Conservation (phyloP, 73 alveolate species). For the Uronychia setigera region DNA sequence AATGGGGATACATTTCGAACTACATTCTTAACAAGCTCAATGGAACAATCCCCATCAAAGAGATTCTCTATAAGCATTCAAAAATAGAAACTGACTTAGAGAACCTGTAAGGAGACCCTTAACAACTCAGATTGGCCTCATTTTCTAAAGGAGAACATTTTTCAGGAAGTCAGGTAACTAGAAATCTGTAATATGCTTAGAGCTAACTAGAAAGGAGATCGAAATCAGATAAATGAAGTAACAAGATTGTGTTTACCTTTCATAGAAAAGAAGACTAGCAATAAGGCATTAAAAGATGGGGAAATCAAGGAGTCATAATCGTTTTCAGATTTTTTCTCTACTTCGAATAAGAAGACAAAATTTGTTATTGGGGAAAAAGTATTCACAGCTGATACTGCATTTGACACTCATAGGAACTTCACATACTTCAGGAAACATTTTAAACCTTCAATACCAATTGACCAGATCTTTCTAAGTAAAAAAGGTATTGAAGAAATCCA, state of each 20-base stretch:
- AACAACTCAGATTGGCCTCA: neutral
- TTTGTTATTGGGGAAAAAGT: conserved; percentile 36
- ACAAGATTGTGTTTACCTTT: neutral
- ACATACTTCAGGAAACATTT: too few relatives aligned
- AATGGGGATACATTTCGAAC: neutral
- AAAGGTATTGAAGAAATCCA: too few relatives aligned
- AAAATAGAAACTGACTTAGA: neutral
- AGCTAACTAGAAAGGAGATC: neutral
- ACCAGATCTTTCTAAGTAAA: too few relatives aligned
- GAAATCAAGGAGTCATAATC: neutral
- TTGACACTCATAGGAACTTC: too few relatives aligned
- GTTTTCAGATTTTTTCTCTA: neutral
- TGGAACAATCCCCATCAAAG: neutral
- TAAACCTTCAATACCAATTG: too few relatives aligned
- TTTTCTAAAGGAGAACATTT: neutral
- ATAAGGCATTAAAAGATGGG: neutral
- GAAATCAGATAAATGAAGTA: neutral
- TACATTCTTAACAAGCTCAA: neutral
- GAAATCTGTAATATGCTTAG: neutral
- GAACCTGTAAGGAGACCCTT: neutral
- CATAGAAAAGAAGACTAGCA: neutral
- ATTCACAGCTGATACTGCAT: too few relatives aligned
- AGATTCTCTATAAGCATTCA: neutral
- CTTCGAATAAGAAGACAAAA: neutral
- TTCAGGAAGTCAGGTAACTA: neutral